phyloP scores from a whole-genome alignment of 2,329 filamentous ascomycete genomes.

The Lachnellula arida region DNA sequence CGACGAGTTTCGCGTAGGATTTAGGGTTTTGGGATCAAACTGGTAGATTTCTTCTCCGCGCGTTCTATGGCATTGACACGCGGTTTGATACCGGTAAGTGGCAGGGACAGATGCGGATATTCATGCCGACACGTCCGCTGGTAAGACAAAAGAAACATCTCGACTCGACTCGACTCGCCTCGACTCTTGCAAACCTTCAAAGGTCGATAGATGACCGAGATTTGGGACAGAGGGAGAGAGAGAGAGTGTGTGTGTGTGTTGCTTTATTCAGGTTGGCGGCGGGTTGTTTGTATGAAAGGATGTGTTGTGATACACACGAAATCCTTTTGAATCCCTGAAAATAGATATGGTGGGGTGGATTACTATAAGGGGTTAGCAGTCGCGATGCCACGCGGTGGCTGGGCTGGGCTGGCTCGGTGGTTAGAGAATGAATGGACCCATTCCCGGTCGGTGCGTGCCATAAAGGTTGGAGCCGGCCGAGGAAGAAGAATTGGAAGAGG shows the following conservation, averaged over 20 bases:
- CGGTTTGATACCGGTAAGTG: neutral
- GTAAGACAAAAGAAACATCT: neutral
- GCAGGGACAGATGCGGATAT: neutral
- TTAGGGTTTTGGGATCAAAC: neutral
- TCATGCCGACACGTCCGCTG: neutral
- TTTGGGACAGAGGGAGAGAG: no score
- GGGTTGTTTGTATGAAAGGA: no score
- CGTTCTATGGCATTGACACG: neutral
- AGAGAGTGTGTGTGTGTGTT: no score
- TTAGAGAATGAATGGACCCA: neutral
- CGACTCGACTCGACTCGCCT: neutral
- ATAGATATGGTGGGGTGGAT: no score
- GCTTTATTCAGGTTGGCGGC: no score
- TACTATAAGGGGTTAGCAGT: neutral
- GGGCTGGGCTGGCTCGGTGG: neutral
- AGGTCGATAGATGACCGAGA: no score
- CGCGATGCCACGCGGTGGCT: neutral
- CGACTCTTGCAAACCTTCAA: no score
- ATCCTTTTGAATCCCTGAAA: no score
- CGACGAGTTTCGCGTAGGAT: neutral
- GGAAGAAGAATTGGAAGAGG: no score
- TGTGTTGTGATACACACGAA: no score
- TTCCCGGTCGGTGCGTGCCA: no score
- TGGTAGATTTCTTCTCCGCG: neutral
- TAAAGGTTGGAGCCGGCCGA: no score